phyloP scores from a whole-genome alignment of 208 protist species.

The Trypanosoma melophagium region DNA sequence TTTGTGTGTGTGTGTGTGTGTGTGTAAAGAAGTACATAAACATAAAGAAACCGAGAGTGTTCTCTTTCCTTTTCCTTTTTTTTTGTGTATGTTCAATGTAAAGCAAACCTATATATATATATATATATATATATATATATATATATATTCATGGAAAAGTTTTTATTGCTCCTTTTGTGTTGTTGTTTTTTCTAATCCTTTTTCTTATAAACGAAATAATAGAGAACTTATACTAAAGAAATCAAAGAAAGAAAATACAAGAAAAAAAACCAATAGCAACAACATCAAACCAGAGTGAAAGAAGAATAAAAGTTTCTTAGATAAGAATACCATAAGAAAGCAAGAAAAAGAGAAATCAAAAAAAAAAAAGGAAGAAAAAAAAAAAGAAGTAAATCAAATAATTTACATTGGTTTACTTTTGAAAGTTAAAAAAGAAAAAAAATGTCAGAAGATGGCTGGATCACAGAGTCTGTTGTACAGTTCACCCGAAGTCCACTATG shows the following conservation, averaged over 20 bases:
- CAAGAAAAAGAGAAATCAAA: constrained; percentile 2
- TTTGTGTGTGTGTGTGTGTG: no score
- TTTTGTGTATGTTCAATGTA: background rate
- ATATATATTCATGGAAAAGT: no score
- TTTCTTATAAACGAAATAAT: background rate
- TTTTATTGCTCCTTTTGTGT: background rate
- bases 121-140: no score
- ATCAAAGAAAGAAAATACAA: background rate
- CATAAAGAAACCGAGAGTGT: background rate
- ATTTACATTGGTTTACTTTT: background rate
- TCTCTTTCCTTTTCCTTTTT: constrained; percentile 4
- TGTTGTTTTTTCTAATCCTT: constrained; percentile 7
- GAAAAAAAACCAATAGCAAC: background rate
- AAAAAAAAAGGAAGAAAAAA: constrained; percentile 4
- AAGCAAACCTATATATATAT: no score
- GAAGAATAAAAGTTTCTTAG: no score
- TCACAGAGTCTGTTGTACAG: constrained; percentile 83
- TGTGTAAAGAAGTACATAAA: background rate
- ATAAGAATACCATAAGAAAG: background rate
- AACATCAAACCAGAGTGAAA: no score
- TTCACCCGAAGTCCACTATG: constrained; percentile 86
- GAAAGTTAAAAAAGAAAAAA: background rate
- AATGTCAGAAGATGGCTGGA: constrained; percentile 53
- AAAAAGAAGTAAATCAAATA: constrained; percentile 14
- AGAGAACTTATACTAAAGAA: background rate